These are phyloP conservation scores for Hymenoscyphus occultus DNA, from an alignment of 2,329 filamentous ascomycete genomes.

Conservation along the genomic window DNA sequence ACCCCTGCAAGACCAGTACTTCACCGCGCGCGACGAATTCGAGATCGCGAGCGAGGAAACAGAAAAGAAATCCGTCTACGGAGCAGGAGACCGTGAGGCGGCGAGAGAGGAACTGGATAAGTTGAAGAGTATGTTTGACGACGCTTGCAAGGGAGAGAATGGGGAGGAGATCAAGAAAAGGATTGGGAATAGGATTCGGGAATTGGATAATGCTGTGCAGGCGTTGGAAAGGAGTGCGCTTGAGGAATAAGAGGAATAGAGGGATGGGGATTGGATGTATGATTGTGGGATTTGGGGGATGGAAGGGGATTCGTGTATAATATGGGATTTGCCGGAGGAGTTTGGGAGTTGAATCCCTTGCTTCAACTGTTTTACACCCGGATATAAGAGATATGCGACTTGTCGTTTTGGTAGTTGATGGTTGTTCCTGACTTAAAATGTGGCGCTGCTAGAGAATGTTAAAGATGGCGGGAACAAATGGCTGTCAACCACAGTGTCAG, in stretches of 20 bases:
- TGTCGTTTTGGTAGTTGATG: too few species aligned
- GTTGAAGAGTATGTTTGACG: constrained; percentile 33
- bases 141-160: constrained; percentile 36
- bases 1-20: constrained; percentile 37
- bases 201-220: constrained; percentile 44
- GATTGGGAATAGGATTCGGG: constrained; percentile 44
- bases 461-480: too few species aligned
- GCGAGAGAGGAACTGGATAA: constrained; percentile 45
- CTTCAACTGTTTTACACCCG: too few species aligned
- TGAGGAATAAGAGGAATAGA: constrained; percentile 31
- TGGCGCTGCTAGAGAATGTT: too few species aligned
- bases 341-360: too few species aligned
- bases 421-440: too few species aligned
- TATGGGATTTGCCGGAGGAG: background rate
- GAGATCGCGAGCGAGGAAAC: constrained; percentile 49
- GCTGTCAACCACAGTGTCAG: too few species aligned
- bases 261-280: background rate
- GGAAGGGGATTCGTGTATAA: background rate
- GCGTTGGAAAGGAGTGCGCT: constrained; percentile 41
- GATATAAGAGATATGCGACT: too few species aligned
- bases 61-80: constrained; percentile 44
- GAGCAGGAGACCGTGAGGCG: constrained; percentile 43
- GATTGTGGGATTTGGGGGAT: background rate
- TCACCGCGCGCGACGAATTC: constrained; percentile 46
- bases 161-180: constrained; percentile 43